Evolutionary conservation across 2,329 filamentous ascomycete genomes (phyloP), one percentile per base, ranked within the genome.

Genomic region (Diaporthe aspalathi): DNA sequence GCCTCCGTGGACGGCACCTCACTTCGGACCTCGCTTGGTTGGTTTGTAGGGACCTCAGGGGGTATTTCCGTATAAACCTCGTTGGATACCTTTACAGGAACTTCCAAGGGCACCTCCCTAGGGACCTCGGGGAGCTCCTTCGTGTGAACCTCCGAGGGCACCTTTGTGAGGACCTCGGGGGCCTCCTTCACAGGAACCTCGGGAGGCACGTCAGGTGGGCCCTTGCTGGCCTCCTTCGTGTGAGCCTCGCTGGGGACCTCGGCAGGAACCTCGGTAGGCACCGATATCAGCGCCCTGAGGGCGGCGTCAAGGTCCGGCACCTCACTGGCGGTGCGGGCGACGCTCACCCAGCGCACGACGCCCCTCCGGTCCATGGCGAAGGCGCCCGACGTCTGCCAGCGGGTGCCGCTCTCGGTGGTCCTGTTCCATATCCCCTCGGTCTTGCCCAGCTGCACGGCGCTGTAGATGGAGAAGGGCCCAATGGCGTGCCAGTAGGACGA

Each of bases 311-410:
- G 87, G 75, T 89, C 84, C 5, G 86, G 81, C 22, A 90, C 74
- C 72, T 90, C 86, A 76, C 87, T 86, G 35, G 88, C 85, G 29
- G 84, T 82, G 67, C 75, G 75, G 16, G 84, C 83, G 72, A 85
- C 79, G 69, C 83, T 80, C 5, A 80, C 82, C 88, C 88, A 91
- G 68, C 80, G 82, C 4, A 92, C 84, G 16, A 81, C 76, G 2
- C 89, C 89, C 35, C 83, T 78, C 7, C 76, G 76, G 77, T 90
- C 88, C 35, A 91, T 80, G 2, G 87, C 90, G 80, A 90, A 94
- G 35, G 87, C 88, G 35, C 91, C 92, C 56, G 87, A 84, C 32
- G 83, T 91, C 84, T 94, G 91, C 91, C 92, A 94, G 67, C 90
- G 81, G 74, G 82, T 89, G 49, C 91, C 91, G 77, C 88, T 92